A percentile compares a stretch with the other conserved stretches of the same genome.
Conservation (phyloP, 139 green algal species). For the Coelastrella sp. region DNA sequence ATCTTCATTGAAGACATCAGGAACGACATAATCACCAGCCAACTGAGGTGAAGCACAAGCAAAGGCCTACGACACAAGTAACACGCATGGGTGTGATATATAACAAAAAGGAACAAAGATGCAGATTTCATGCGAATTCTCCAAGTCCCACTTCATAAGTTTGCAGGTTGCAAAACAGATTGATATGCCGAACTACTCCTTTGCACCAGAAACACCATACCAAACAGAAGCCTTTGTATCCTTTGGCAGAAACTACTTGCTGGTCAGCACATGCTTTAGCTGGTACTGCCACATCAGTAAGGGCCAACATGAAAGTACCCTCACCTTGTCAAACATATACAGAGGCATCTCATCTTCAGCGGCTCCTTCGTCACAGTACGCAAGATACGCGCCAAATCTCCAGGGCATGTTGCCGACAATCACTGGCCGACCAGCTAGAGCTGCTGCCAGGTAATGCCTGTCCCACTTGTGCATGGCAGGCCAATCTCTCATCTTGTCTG, state of each 20-base stretch:
- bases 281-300: no score
- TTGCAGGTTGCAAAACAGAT: no score
- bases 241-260: neutral
- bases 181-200: no score
- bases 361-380: slow-evolving; percentile 56
- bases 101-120: neutral
- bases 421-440: slow-evolving; percentile 63
- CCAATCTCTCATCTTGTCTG: slow-evolving; percentile 67
- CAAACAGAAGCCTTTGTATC: neutral
- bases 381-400: slow-evolving; percentile 81
- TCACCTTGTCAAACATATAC: slow-evolving; percentile 87
- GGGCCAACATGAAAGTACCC: neutral
- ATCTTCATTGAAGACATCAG: slow-evolving; percentile 80
- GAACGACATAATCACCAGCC: slow-evolving; percentile 79
- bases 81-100: neutral
- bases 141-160: no score
- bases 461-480: slow-evolving; percentile 76
- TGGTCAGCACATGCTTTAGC: neutral
- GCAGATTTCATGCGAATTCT: neutral
- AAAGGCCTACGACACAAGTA: slow-evolving; percentile 64
- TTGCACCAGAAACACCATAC: no score
- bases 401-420: slow-evolving; percentile 72
- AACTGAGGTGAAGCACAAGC: slow-evolving; percentile 69
- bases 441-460: slow-evolving; percentile 60
- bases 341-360: slow-evolving; percentile 83